phyloP scores from a whole-genome alignment of 768 basidiomycete species.

The Kwoniella bestiolae region DNA sequence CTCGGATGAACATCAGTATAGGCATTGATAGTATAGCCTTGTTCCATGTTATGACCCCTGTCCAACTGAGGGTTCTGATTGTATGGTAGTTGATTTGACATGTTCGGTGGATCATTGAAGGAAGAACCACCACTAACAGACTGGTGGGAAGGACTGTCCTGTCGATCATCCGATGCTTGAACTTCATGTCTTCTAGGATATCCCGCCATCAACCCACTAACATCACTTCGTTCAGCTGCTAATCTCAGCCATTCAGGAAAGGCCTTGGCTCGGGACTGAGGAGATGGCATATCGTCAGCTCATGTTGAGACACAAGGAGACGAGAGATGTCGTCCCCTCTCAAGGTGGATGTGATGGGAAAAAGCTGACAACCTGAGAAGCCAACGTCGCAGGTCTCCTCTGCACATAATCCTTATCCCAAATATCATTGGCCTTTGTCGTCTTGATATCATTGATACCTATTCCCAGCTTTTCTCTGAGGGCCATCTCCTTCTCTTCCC shows the following conservation, averaged over 20 bases:
- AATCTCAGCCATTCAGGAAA: neutral
- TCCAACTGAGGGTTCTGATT: too few relatives aligned
- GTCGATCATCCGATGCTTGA: neutral
- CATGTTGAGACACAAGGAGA: too few relatives aligned
- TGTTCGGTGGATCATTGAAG: neutral
- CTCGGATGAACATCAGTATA: too few relatives aligned
- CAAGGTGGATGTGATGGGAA: too few relatives aligned
- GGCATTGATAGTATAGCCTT: too few relatives aligned
- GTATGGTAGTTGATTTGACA: too few relatives aligned
- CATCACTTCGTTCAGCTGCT: slow-evolving; percentile 1
- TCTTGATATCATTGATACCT: neutral
- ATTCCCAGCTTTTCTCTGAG: neutral
- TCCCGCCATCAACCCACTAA: neutral
- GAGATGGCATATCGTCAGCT: too few relatives aligned
- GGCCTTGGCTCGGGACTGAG: neutral
- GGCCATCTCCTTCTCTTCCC: neutral
- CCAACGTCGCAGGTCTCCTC: neutral
- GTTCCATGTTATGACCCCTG: too few relatives aligned
- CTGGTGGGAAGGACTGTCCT: neutral
- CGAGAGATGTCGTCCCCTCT: too few relatives aligned
- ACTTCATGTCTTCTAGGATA: neutral
- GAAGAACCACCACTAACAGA: neutral
- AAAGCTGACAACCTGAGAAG: neutral
- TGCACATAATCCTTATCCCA: neutral
- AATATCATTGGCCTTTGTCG: neutral